phyloP scores from a whole-genome alignment of 2,329 filamentous ascomycete genomes.

The Escovopsis weberi region DNA sequence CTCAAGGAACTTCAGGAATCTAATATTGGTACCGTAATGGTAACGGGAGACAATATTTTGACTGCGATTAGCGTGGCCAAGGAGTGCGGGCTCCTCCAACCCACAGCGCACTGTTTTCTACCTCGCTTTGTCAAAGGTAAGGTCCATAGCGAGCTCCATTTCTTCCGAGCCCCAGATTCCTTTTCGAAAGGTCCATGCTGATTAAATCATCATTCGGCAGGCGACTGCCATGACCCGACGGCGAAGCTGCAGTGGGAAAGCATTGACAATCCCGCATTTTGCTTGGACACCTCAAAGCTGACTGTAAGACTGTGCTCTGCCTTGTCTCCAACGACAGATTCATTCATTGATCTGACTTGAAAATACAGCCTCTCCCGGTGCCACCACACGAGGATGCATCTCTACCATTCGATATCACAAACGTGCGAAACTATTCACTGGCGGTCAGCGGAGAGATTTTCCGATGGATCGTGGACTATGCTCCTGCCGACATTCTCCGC shows the following conservation, averaged over 20 bases:
- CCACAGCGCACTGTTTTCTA: conserved; percentile 77
- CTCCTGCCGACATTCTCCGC: conserved; percentile 62
- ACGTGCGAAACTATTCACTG: conserved; percentile 71
- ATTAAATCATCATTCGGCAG: conserved; percentile 18
- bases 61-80: conserved; percentile 92
- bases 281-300: conserved; percentile 65
- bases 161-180: too few relatives aligned
- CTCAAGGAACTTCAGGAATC: conserved; percentile 71
- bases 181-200: background rate
- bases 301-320: conserved; percentile 26
- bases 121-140: conserved; percentile 69
- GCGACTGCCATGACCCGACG: conserved; percentile 58
- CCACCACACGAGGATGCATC: conserved; percentile 64
- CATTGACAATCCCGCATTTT: conserved; percentile 71
- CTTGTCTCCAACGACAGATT: background rate
- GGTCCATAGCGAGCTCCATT: conserved; percentile 1
- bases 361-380: conserved; percentile 48
- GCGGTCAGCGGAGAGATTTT: conserved; percentile 91
- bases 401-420: conserved; percentile 69
- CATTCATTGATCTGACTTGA: conserved; percentile 1
- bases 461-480: conserved; percentile 90
- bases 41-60: conserved; percentile 93
- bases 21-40: conserved; percentile 85
- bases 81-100: conserved; percentile 73
- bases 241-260: conserved; percentile 79